Evolutionary conservation across 371 early-diverging fungal genomes (phyloP), one percentile per base, ranked within the genome.

Genomic region (Spiromyces aspiralis): DNA sequence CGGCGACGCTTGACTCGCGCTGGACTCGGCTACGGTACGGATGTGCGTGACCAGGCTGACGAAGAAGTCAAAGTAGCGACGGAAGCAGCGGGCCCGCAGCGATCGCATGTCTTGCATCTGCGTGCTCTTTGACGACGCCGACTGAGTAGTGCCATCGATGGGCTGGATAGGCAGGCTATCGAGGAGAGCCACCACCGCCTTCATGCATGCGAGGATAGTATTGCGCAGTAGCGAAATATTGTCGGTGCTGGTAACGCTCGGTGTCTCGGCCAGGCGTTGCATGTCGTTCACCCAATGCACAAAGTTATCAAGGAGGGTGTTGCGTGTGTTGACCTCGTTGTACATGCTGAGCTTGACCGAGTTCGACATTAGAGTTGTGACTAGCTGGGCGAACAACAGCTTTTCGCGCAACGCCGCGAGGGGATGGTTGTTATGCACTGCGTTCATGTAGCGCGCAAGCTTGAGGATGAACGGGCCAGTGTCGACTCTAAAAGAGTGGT

Each of bases 261-360:
- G 71, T 21, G 75, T 61, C 22, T 54, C 62, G 24, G 70, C 57
- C 2, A 62, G 62, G 6, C 64, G 60, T 45, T 62, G 45, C 26
- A 79, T 82, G 63, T 87, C 90, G 4, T 83, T 81, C 23, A 86
- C 87, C 94, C 91, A 93, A 57, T 84, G 85, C 22, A 84, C 79
- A 65, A 87, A 77, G 25, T 74, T 80, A 58, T 83, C 86, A 16
- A 90, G 69, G 47, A 92, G 59, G 51, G 80, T 78, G 61, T 90
- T 90, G 46, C 93, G 73, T 45, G 91, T 67, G 23, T 74, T 75
- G 59, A 94, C 86, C 46, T 91, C 92, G 51, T 90, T 86, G n/a
- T 86, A 72, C 27, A 92, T 59, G 21, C 79, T 79, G 46, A 90
- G 75, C 23, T 84, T 72, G 47, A 88, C 81, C 56, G 83, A 81